Conservation (phyloP, 2,329 filamentous ascomycete species). For the Tolypocladium album region DNA sequence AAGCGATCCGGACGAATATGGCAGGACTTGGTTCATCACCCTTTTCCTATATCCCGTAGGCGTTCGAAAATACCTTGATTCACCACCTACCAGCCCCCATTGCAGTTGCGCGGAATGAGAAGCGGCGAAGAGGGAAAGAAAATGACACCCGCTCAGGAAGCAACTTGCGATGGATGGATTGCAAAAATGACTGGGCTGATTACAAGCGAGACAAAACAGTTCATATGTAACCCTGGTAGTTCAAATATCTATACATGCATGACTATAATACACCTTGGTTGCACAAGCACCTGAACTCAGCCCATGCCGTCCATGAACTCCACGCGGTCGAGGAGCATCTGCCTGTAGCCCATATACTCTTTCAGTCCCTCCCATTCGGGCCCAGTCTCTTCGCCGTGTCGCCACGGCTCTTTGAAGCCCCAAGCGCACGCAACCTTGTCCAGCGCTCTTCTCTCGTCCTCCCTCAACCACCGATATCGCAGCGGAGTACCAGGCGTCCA, state of each 20-base stretch:
- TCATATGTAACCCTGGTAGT: too few species aligned
- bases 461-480: constrained; percentile 72
- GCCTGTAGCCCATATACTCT: constrained; percentile 71
- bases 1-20: too few species aligned
- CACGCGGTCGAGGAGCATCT: constrained; percentile 83
- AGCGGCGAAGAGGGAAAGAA: too few species aligned
- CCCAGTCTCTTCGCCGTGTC: constrained; percentile 82
- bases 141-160: neutral
- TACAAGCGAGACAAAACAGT: neutral
- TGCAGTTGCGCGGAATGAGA: too few species aligned
- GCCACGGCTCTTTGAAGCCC: constrained; percentile 76
- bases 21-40: too few species aligned
- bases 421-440: constrained; percentile 81
- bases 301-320: constrained; percentile 89
- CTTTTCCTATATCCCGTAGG: too few species aligned
- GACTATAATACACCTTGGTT: neutral
- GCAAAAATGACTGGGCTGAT: neutral
- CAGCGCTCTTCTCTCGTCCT: constrained; percentile 80
- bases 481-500: constrained; percentile 79
- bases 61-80: too few species aligned
- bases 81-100: too few species aligned
- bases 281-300: constrained; percentile 6
- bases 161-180: neutral
- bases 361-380: constrained; percentile 78
- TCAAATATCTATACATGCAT: neutral